These are phyloP conservation scores for Hypoxylon fuscum DNA, from an alignment of 495 filamentous ascomycete species.

Conservation along the genomic window DNA sequence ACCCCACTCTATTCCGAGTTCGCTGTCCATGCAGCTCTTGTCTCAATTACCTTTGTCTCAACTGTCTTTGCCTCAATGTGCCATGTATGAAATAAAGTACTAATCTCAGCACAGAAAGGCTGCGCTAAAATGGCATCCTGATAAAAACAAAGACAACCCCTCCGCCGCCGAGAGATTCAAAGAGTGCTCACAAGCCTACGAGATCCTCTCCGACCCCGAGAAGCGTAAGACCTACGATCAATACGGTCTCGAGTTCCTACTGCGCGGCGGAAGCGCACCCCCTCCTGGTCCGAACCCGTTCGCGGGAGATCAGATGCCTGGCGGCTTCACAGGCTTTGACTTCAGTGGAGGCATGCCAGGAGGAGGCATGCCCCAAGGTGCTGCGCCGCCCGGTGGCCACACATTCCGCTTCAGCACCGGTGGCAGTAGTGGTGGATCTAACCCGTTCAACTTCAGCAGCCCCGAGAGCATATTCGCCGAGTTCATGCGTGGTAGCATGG, in stretches of 20 bases:
- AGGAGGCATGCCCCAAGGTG: no score
- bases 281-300: conserved; percentile 67
- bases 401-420: conserved; percentile 81
- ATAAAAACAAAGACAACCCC: conserved; percentile 96
- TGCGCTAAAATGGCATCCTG: conserved; percentile 92
- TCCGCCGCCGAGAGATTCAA: conserved; percentile 88
- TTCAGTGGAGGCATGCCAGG: conserved; percentile 49
- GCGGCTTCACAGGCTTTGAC: neutral
- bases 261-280: conserved; percentile 79
- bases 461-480: conserved; percentile 85
- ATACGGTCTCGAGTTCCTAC: conserved; percentile 90
- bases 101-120: conserved; percentile 68
- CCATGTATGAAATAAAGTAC: conserved; percentile 7
- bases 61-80: no score
- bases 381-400: conserved; percentile 59
- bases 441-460: conserved; percentile 80
- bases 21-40: conserved; percentile 8
- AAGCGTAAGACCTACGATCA: conserved; percentile 97
- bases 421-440: conserved; percentile 49
- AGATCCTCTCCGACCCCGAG: conserved; percentile 96
- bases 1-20: conserved; percentile 14
- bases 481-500: conserved; percentile 70
- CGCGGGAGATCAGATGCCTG: conserved; percentile 51
- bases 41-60: conserved; percentile 7
- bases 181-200: conserved; percentile 95